Conservation (phyloP, 2,329 filamentous ascomycete genomes). For the Tolypocladium album region DNA sequence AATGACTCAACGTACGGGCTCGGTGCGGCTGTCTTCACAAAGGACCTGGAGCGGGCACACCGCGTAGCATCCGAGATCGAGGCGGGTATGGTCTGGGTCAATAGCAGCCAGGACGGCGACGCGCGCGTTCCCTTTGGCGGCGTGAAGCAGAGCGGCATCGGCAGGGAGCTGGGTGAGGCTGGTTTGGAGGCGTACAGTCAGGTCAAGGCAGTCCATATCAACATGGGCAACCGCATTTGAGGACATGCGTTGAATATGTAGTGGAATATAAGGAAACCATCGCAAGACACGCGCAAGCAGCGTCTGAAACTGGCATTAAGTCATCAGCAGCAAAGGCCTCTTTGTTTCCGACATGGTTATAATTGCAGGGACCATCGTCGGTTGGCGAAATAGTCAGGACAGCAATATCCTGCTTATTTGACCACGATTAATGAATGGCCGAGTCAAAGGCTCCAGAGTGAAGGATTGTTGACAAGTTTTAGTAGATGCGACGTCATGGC, state of each 20-base stretch:
- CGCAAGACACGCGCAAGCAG: background rate
- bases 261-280: background rate
- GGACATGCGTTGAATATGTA: background rate
- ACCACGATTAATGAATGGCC: background rate
- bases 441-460: background rate
- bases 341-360: background rate
- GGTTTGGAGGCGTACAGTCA: conserved; percentile 32
- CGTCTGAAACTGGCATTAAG: background rate
- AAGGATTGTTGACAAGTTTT: background rate
- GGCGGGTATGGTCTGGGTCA: conserved; percentile 48
- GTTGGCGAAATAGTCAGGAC: background rate
- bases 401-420: background rate
- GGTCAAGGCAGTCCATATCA: conserved; percentile 34
- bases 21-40: conserved; percentile 50
- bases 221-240: conserved; percentile 25
- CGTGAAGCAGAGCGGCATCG: conserved; percentile 37
- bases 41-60: conserved; percentile 40
- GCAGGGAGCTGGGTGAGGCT: conserved; percentile 33
- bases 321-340: background rate
- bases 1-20: conserved; percentile 50
- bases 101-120: conserved; percentile 33
- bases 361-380: background rate
- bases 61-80: conserved; percentile 46
- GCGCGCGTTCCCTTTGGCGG: conserved; percentile 34
- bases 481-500: background rate